phyloP scores from a whole-genome alignment of 1,139 yeast genomes.

The Dujonia santamariae region DNA sequence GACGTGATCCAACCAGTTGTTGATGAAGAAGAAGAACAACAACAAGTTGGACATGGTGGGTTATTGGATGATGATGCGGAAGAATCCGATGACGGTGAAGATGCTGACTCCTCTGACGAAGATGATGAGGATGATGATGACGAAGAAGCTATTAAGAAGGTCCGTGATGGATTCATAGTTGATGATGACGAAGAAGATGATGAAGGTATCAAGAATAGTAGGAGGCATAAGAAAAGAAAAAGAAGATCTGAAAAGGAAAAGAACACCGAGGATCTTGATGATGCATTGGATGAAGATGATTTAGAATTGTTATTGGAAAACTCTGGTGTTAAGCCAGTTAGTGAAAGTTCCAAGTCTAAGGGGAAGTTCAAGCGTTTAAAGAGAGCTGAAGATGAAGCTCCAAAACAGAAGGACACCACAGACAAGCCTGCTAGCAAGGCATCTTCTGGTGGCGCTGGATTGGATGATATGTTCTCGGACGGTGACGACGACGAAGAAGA shows the following conservation, averaged over 20 bases:
- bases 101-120: constrained; percentile 69
- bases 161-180: constrained; percentile 90
- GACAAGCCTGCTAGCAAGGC: not conserved
- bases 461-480: constrained; percentile 83
- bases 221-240: constrained; percentile 42
- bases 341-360: constrained; percentile 19
- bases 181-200: constrained; percentile 80
- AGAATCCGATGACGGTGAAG: constrained; percentile 43
- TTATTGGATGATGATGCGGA: constrained; percentile 28
- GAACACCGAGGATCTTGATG: constrained; percentile 22
- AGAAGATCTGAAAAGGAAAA: constrained; percentile 20
- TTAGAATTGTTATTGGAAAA: constrained; percentile 88
- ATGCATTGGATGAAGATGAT: constrained; percentile 91
- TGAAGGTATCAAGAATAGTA: constrained; percentile 35
- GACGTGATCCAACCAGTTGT: constrained; percentile 1
- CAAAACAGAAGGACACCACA: not conserved
- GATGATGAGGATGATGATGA: constrained; percentile 76
- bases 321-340: constrained; percentile 55
- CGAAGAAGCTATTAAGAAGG: constrained; percentile 70
- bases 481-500: constrained; percentile 58
- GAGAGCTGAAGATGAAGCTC: constrained; percentile 40
- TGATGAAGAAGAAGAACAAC: constrained; percentile 33
- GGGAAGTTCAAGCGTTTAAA: constrained; percentile 77
- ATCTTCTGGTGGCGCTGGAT: constrained; percentile 28
- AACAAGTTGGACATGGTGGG: constrained; percentile 1